Evolutionary conservation across 2,329 filamentous ascomycete species (phyloP).

Genomic region (Colletotrichum phormii): DNA sequence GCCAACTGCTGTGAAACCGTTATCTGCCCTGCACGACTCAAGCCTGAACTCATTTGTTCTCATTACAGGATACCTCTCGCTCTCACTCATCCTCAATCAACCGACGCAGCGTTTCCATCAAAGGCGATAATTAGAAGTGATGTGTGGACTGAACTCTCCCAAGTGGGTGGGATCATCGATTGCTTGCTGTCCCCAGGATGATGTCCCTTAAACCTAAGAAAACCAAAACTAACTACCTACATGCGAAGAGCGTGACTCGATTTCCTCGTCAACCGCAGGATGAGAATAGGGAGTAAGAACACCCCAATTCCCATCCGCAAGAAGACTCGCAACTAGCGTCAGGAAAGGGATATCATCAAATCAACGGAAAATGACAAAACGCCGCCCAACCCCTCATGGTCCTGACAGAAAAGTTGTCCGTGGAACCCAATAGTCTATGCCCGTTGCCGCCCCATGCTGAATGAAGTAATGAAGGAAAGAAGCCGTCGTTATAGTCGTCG

Average conservation of each 20-base stretch:
- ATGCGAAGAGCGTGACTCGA: conserved; percentile 21
- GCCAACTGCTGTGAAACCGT: conserved; percentile 17
- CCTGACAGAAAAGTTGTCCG: conserved; percentile 32
- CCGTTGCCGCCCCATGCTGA: conserved; percentile 37
- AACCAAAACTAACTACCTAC: conserved; percentile 29
- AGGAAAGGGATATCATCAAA: conserved; percentile 37
- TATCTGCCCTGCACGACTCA: conserved; percentile 14
- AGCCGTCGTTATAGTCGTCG: conserved; percentile 38
- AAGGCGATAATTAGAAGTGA: background rate
- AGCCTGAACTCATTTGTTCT: background rate
- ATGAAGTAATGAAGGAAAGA: conserved; percentile 21
- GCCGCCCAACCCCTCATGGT: conserved; percentile 19
- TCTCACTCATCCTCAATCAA: background rate
- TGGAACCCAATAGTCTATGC: conserved; percentile 39
- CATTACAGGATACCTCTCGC: background rate
- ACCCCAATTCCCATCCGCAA: background rate
- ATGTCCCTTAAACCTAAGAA: conserved; percentile 11
- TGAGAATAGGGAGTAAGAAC: background rate
- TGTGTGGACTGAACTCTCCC: conserved; percentile 11
- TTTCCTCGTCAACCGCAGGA: conserved; percentile 23
- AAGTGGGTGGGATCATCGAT: conserved; percentile 19
- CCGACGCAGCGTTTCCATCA: background rate
- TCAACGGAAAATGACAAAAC: conserved; percentile 31
- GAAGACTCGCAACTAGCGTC: conserved; percentile 29
- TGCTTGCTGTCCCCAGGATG: conserved; percentile 29